Percentiles rank a stretch among this genome's conserved stretches.
These are phyloP conservation scores for Astrephomene gubernaculifera DNA, from an alignment of 139 green algal genomes.

Conservation along the genomic window DNA sequence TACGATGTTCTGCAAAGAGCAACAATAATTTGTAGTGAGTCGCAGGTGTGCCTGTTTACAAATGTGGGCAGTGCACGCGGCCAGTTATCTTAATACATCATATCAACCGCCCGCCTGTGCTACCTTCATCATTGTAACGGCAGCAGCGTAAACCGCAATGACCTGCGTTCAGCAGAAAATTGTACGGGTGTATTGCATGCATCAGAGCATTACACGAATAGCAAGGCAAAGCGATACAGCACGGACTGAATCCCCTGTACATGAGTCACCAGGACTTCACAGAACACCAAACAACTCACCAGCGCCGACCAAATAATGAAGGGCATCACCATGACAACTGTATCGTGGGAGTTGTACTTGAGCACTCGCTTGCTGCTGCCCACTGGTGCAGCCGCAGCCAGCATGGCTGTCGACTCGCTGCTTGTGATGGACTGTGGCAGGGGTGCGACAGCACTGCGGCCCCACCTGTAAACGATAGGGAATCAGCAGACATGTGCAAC, in stretches of 20 bases:
- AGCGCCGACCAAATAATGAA: slow-evolving; percentile 15
- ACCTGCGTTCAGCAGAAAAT: slow-evolving; percentile 11
- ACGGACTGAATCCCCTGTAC: no score
- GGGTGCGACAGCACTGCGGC: neutral
- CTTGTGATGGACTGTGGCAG: neutral
- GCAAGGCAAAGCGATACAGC: no score
- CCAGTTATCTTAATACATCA: no score
- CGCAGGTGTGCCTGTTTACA: neutral
- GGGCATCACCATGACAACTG: neutral
- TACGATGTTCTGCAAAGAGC: slow-evolving; percentile 8
- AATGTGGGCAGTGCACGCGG: neutral
- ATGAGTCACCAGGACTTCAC: neutral
- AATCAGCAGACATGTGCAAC: no score
- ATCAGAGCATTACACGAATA: no score
- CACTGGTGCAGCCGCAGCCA: no score
- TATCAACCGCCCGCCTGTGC: no score
- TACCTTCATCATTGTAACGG: neutral
- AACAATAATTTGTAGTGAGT: no score
- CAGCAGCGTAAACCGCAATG: neutral
- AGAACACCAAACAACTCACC: neutral
- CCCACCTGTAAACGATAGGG: neutral
- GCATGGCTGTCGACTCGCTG: neutral
- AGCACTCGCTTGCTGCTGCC: neutral
- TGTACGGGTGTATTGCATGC: no score
- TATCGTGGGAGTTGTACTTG: slow-evolving; percentile 10